These are phyloP conservation scores for Wickerhamomyces chaumierensis DNA, from an alignment of 805 yeast species.

Conservation along the genomic window DNA sequence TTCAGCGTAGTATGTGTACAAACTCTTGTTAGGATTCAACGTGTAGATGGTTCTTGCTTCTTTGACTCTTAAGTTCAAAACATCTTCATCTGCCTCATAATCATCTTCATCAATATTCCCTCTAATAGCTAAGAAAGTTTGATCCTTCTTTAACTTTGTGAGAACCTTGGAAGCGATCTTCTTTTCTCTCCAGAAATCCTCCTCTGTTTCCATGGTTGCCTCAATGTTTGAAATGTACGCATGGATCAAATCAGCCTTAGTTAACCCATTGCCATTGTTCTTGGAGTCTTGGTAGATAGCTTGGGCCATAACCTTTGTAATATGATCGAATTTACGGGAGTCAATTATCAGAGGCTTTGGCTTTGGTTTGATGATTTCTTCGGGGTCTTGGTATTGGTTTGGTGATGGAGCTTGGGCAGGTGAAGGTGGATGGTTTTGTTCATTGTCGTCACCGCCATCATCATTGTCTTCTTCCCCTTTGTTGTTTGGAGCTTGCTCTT, in stretches of 20 bases:
- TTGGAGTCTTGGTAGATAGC: slow-evolving; percentile 50
- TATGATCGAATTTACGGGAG: slow-evolving; percentile 76
- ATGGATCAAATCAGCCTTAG: slow-evolving; percentile 58
- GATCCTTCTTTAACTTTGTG: slow-evolving; percentile 73
- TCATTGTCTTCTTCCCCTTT: slow-evolving; percentile 27
- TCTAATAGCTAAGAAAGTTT: slow-evolving; percentile 62
- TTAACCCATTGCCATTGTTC: slow-evolving; percentile 45
- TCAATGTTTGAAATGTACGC: slow-evolving; percentile 75
- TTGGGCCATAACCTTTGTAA: slow-evolving; percentile 70
- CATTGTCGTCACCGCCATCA: slow-evolving; percentile 1
- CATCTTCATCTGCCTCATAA: slow-evolving; percentile 15
- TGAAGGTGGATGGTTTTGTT: slow-evolving; percentile 1
- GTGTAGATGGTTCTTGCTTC: slow-evolving; percentile 20
- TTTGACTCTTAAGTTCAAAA: slow-evolving; percentile 13
- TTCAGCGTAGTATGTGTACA: slow-evolving; percentile 32
- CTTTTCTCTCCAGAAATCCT: slow-evolving; percentile 59
- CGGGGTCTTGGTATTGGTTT: slow-evolving; percentile 1
- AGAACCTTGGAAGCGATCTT: slow-evolving; percentile 69
- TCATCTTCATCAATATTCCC: slow-evolving; percentile 22
- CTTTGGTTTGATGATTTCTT: slow-evolving; percentile 1
- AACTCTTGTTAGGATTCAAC: slow-evolving; percentile 51
- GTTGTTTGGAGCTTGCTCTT: no score
- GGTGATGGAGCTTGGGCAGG: neutral
- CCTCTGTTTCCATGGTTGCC: slow-evolving; percentile 56
- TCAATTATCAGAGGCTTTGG: slow-evolving; percentile 44